Conservation (phyloP, 2,329 filamentous ascomycete species). For the Trichoderma lentiforme region DNA sequence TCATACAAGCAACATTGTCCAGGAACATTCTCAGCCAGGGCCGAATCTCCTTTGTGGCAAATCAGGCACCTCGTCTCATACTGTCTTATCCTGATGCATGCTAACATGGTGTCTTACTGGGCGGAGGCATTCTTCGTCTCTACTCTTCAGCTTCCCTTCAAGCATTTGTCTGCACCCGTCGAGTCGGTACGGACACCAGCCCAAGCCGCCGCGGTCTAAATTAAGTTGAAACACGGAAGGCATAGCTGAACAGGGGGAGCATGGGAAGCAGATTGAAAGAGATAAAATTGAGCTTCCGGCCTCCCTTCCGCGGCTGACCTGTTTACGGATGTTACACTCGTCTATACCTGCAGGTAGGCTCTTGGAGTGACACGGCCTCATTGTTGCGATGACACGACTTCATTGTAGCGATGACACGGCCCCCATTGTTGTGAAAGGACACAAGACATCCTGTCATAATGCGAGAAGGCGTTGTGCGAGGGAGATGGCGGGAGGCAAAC, state of each 20-base stretch:
- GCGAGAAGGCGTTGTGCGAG: slow-evolving; percentile 18
- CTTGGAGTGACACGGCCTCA: slow-evolving; percentile 1
- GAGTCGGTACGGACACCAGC: neutral
- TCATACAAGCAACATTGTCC: slow-evolving; percentile 4
- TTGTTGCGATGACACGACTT: neutral
- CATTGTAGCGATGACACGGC: neutral
- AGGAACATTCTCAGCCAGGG: neutral
- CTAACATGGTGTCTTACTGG: slow-evolving; percentile 5
- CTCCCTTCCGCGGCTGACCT: neutral
- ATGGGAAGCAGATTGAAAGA: neutral
- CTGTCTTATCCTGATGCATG: slow-evolving; percentile 16
- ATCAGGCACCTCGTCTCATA: neutral
- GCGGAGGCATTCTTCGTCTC: neutral
- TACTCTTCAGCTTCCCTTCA: neutral
- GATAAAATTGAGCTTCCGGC: neutral
- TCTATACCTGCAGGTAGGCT: slow-evolving; percentile 20
- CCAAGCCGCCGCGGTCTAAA: slow-evolving; percentile 3
- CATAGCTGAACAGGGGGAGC: slow-evolving; percentile 5
- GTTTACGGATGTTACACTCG: slow-evolving; percentile 16
- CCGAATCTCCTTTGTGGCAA: neutral
- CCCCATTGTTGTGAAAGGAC: neutral
- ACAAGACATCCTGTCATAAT: slow-evolving; percentile 19
- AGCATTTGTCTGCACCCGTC: neutral
- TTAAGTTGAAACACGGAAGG: slow-evolving; percentile 19
- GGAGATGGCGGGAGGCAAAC: slow-evolving; percentile 1